Evolutionary conservation across 140 eudicot species (phyloP).

Genomic region (Oenanthe javanica): DNA sequence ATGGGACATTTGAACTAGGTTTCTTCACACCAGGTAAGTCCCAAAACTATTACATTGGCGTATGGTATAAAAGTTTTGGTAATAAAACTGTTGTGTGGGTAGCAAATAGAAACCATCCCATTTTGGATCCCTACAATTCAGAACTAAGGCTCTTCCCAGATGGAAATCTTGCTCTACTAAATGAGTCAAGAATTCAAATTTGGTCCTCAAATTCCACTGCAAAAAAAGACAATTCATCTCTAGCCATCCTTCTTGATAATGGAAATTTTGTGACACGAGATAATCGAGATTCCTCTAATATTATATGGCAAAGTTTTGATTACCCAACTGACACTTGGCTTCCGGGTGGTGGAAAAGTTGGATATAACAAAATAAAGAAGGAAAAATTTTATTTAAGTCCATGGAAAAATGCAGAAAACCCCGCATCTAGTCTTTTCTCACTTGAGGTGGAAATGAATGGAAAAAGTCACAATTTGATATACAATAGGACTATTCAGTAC

Average conservation of each 20-base stretch:
- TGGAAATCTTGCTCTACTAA: constrained; percentile 16
- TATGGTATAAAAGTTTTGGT: constrained; percentile 14
- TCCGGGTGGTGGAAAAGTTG: constrained; percentile 23
- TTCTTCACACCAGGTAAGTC: constrained; percentile 25
- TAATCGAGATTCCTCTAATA: background rate
- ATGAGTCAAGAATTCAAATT: constrained; percentile 6
- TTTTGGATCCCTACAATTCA: constrained; percentile 2
- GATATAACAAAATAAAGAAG: constrained; percentile 10
- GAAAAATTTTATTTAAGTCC: constrained; percentile 1
- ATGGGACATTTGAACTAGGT: constrained; percentile 20
- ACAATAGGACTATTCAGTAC: constrained; percentile 1
- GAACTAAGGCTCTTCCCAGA: constrained; percentile 5
- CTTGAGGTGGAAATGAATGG: constrained; percentile 15
- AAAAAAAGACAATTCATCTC: background rate
- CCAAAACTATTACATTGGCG: constrained; percentile 21
- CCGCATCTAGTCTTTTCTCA: constrained; percentile 17
- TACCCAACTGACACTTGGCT: constrained; percentile 20
- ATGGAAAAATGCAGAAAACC: constrained; percentile 21
- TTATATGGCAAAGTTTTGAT: constrained; percentile 19
- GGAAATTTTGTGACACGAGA: constrained; percentile 15
- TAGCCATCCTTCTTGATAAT: constrained; percentile 16
- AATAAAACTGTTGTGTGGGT: constrained; percentile 21
- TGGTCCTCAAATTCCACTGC: constrained; percentile 21
- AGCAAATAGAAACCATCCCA: constrained; percentile 19
- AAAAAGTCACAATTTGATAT: constrained; percentile 12